Evolutionary conservation across 805 yeast species (phyloP).

Genomic region (Komagataella pseudopastoris): DNA sequence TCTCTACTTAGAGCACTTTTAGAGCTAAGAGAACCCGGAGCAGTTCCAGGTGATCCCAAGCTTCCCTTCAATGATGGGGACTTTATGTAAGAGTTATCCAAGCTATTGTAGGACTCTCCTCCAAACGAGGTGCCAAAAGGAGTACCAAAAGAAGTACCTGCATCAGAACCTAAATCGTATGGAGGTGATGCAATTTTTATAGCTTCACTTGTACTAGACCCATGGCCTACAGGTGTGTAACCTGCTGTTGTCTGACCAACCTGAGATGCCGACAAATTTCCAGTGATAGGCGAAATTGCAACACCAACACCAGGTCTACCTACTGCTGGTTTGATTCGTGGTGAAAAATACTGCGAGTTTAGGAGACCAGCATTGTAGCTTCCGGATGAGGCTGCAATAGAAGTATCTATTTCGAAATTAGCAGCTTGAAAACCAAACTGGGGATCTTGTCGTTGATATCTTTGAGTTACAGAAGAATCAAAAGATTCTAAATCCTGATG

Average conservation of each 20-base stretch:
- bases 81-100: conserved; percentile 15
- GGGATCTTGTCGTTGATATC: neutral
- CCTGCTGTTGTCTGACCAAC: conserved; percentile 4
- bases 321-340: conserved; percentile 10
- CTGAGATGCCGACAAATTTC: conserved; percentile 3
- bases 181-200: neutral
- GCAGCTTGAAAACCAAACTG: neutral
- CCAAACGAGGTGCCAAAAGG: conserved; percentile 15
- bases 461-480: neutral
- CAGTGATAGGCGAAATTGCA: neutral
- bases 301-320: neutral
- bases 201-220: neutral
- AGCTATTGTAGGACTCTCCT: conserved; percentile 11
- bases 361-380: conserved; percentile 1
- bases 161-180: neutral
- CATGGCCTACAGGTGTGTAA: neutral
- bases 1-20: conserved; percentile 35
- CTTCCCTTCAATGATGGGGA: conserved; percentile 17
- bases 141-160: neutral
- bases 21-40: conserved; percentile 19
- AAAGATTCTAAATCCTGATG: neutral
- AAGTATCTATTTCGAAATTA: neutral
- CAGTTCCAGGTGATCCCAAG: neutral
- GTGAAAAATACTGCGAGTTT: conserved; percentile 15
- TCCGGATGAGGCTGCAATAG: neutral